Evolutionary conservation across 345 rosid genomes (phyloP).

Genomic region (Eucalyptus virginea): DNA sequence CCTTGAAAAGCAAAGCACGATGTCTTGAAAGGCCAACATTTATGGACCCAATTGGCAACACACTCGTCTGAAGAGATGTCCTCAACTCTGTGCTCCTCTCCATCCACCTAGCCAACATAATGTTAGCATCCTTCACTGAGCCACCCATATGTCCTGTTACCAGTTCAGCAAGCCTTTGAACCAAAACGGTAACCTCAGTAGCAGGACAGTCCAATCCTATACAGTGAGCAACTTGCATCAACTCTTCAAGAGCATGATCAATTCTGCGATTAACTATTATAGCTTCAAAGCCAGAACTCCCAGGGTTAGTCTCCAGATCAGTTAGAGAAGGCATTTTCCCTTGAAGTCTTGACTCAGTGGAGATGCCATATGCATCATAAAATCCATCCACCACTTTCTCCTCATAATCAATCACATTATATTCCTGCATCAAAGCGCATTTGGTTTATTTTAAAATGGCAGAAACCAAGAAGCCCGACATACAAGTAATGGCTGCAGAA

Average conservation of each 20-base stretch:
- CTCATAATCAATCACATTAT: constrained; percentile 86
- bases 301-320: constrained; percentile 69
- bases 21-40: constrained; percentile 85
- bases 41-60: constrained; percentile 86
- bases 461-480: not conserved
- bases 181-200: constrained; percentile 49
- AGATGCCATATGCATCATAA: constrained; percentile 71
- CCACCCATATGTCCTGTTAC: constrained; percentile 99
- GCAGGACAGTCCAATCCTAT: constrained; percentile 63
- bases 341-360: constrained; percentile 40
- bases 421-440: constrained; percentile 41
- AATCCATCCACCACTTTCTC: constrained; percentile 94
- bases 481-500: not conserved
- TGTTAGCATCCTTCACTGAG: constrained; percentile 81
- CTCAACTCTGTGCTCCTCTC: constrained; percentile 76
- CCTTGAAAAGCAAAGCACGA: constrained; percentile 99
- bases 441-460: not conserved
- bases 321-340: constrained; percentile 84
- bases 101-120: constrained; percentile 76
- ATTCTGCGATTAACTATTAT: constrained; percentile 58
- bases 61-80: constrained; percentile 62
- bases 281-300: constrained; percentile 71
- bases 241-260: constrained; percentile 72
- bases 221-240: constrained; percentile 77
- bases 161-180: constrained; percentile 82